Evolutionary conservation across 129 eudicot genomes (phyloP).

Genomic region (Artemisia annua): DNA sequence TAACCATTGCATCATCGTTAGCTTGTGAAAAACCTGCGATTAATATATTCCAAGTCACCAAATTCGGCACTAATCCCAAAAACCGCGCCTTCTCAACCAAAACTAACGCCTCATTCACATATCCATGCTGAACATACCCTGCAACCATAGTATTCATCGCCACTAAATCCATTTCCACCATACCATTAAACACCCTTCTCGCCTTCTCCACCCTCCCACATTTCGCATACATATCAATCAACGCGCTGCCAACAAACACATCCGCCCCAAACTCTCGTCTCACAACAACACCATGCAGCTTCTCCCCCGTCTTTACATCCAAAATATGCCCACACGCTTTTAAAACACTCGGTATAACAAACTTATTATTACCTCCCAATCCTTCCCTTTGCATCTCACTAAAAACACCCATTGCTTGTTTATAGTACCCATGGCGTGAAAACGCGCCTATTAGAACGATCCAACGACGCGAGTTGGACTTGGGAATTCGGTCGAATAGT

Average conservation of each 20-base stretch:
- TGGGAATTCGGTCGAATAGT: conserved; percentile 76
- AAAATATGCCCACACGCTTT: conserved; percentile 74
- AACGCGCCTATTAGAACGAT: conserved; percentile 54
- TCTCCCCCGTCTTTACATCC: conserved; percentile 52
- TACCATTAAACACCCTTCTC: conserved; percentile 53
- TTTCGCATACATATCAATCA: conserved; percentile 83
- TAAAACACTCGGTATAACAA: conserved; percentile 68
- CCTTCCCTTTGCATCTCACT: conserved; percentile 51
- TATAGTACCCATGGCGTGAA: conserved; percentile 56
- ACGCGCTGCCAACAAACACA: conserved; percentile 53
- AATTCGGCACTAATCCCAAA: conserved; percentile 49
- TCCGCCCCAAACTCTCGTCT: conserved; percentile 51
- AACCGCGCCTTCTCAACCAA: conserved; percentile 54
- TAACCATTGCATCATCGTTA: conserved; percentile 48
- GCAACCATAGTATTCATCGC: conserved; percentile 70
- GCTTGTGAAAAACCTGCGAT: conserved; percentile 74
- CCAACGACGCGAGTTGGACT: conserved; percentile 54
- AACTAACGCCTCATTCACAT: conserved; percentile 49
- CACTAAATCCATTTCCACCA: conserved; percentile 66
- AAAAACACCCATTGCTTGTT: conserved; percentile 57
- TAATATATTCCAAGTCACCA: conserved; percentile 77
- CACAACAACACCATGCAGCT: conserved; percentile 46
- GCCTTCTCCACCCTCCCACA: conserved; percentile 54
- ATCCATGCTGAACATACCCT: conserved; percentile 69
- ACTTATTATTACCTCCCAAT: conserved; percentile 39